Percentiles rank a stretch among this genome's conserved stretches.
These are phyloP conservation scores for Ustilago esculenta DNA, from an alignment of 1,284 basidiomycete species.

Conservation along the genomic window DNA sequence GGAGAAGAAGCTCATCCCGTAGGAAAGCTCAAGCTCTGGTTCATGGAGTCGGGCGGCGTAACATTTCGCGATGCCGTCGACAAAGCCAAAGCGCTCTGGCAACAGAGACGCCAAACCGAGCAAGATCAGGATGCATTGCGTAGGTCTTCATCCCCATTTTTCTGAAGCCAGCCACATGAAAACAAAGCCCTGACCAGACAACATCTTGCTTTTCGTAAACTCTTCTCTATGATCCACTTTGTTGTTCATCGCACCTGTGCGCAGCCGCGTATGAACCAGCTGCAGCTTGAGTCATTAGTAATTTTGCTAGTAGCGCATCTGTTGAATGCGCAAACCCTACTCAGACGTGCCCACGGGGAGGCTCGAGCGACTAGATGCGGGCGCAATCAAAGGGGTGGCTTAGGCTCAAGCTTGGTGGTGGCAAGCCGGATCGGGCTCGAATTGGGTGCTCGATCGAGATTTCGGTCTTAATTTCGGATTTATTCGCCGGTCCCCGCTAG, in stretches of 20 bases:
- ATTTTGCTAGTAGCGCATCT: too few species aligned
- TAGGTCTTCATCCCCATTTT: too few species aligned
- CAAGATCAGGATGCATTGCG: conserved; percentile 48
- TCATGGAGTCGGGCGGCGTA: conserved; percentile 52
- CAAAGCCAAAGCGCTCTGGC: conserved; percentile 18
- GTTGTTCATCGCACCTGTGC: too few species aligned
- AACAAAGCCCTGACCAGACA: background rate
- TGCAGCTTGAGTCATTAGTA: too few species aligned
- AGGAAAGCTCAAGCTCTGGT: conserved; percentile 57
- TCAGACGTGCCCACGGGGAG: too few species aligned
- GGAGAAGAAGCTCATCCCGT: conserved; percentile 25
- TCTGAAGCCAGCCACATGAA: background rate
- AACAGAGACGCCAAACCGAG: conserved; percentile 17
- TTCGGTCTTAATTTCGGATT: conserved; percentile 12
- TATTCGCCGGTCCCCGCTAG: conserved; percentile 1
- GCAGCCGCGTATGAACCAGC: conserved; percentile 30
- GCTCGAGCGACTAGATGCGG: background rate
- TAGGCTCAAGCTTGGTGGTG: conserved; percentile 3
- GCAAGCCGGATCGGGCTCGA: conserved; percentile 4
- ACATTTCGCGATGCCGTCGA: conserved; percentile 54
- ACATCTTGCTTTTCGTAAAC: background rate
- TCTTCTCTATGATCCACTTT: too few species aligned
- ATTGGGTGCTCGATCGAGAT: background rate
- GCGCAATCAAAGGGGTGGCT: too few species aligned
- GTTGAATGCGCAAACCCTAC: too few species aligned